Base-by-base conservation (phyloP, 768 basidiomycete species). In the Trametes gibbosa region DNA sequence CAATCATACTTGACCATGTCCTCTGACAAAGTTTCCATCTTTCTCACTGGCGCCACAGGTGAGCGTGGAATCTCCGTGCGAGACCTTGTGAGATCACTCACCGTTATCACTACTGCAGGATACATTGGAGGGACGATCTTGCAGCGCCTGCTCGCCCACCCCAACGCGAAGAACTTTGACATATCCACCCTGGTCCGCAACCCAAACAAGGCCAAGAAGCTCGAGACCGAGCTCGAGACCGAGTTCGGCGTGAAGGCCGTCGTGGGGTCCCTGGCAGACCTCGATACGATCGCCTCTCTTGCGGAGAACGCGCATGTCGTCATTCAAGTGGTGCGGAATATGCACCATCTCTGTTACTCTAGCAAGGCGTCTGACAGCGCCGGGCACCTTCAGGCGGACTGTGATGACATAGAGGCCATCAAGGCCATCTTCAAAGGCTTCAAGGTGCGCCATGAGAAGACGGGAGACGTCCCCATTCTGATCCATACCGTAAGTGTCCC, bases 401-500 rank as follows among this genome's bases (percentile, higher is more conserved):
- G 76, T 3, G 85, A 88, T 59, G 69, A 85, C 50, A 51, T 79
- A 0, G 65, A 67, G 0, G 79, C 80, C 0, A 75, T 74, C 0
- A 63, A 76, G 39, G 80, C 82, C 1, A 78, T 81, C 10, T 68
- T 89, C 55, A 73, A 68, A 12, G 86, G 87, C 0, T 58, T 83
- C 67, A 83, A 80, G 72, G 78, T 74, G 62, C 70, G 76, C 19
- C 69, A 77, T 48, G 72, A 75, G 34, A 66, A 62, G 23, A 79
- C 77, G 0, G 79, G 81, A 2, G 72, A 67, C 2, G 65, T 69
- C 2, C 77, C 84, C 5, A 75, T 77, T 56, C 74, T 84, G 9
- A 86, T 90, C 17, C 84, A 90, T 65, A 86, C 85, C 0, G 87
- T 85, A 63, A 64, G 84, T 70, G 7, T 4, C 1, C 16, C 13